Evolutionary conservation across 225 moss, liverwort and hornwort species (phyloP), one percentile per base, ranked within the genome.

Genomic region (Ulota crispa): DNA sequence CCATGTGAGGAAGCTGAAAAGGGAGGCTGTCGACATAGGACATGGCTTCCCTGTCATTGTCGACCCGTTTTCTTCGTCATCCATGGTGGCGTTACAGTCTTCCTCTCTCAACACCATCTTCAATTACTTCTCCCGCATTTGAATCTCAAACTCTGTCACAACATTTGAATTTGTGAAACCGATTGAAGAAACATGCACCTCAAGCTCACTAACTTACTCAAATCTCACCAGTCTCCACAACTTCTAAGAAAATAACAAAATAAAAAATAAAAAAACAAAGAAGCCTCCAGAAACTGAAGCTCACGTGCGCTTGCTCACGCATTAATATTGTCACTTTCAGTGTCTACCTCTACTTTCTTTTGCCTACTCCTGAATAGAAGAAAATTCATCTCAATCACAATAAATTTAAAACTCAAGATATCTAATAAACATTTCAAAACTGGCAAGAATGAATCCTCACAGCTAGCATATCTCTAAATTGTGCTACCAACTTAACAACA

Each of bases 1-100:
- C 92, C 92, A 95, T 7, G 83, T 82, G 27, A 92, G 18, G 39
- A 23, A 87, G 78, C 87, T 89, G 80, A 90, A 62, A 11, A 89
- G 21, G 39, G 81, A 84, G 0, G 94, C 85, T 54, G 47, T 84
- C 13, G 83, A 53, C 89, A 89, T 68, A 11, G 95, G 95, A 63
- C 94, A 91, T 30, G 87, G 81, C 42, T 90, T 92, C 56, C 90
- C 93, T 57, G 90, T 95, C 71, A 56, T 64, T 71, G 30, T 76
- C 41, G 20, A 50, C 8, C 23, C 53, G 53, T 14, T 23, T 27
- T 61, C 82, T 10, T 71, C 73, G 26, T 79, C 68, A 2, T 68
- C 82, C 85, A 89, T 87, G 32, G 13, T n/a, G 65, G 56, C 42
- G 13, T 26, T 14, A 9, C 5, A 41, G 39, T n/a, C 59, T 60